Evolutionary conservation across 2,329 filamentous ascomycete species (phyloP).

Genomic region (Diplodia sapinea): DNA sequence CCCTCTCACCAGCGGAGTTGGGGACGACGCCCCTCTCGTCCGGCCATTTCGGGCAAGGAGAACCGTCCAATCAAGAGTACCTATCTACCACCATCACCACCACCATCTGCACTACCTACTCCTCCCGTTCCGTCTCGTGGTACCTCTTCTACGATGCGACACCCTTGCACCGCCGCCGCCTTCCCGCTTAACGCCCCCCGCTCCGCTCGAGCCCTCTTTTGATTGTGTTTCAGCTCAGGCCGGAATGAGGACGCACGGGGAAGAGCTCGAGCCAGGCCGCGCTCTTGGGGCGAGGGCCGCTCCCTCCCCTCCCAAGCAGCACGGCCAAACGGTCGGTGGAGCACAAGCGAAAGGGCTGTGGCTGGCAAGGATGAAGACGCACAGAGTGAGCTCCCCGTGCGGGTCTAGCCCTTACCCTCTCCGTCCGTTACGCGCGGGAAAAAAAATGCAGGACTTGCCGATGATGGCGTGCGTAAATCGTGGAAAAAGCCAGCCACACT

Average conservation of each 20-base stretch:
- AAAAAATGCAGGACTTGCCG: neutral
- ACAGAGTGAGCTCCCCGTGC: neutral
- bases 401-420: neutral
- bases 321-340: neutral
- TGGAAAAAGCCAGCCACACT: no score
- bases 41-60: no score
- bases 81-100: no score
- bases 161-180: neutral
- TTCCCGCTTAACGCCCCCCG: neutral
- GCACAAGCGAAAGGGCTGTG: neutral
- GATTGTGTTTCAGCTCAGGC: neutral
- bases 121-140: no score
- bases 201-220: neutral
- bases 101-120: no score
- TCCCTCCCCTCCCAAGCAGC: no score
- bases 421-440: neutral
- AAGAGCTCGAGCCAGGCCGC: neutral
- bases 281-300: neutral
- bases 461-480: neutral
- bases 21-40: no score
- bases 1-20: no score
- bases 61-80: no score
- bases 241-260: neutral
- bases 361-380: neutral
- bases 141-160: no score